phyloP scores from a whole-genome alignment of 192 early-diverging fungal species.

The Funneliformis geosporum region DNA sequence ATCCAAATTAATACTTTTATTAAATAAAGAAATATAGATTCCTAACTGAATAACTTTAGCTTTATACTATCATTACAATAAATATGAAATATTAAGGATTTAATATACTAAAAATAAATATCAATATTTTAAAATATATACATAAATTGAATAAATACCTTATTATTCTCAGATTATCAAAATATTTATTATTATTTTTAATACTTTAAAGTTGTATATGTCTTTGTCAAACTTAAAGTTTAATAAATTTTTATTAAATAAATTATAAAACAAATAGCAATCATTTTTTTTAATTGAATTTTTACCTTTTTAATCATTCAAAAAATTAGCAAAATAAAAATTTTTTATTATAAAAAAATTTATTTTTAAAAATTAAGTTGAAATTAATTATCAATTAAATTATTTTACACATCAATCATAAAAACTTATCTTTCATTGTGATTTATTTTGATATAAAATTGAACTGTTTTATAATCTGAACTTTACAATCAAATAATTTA shows the following conservation, averaged over 20 bases:
- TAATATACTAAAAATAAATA: not conserved
- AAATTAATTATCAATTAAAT: not conserved
- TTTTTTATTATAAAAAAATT: conserved; percentile 51
- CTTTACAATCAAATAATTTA: too few species aligned
- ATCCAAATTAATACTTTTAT: conserved; percentile 33
- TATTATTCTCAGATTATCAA: conserved; percentile 71
- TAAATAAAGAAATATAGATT: conserved; percentile 21
- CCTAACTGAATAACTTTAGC: not conserved
- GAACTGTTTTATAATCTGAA: too few species aligned
- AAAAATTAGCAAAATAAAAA: conserved; percentile 61
- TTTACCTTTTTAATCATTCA: conserved; percentile 49
- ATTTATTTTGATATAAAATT: conserved; percentile 60
- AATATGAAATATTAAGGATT: too few species aligned
- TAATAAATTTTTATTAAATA: not conserved
- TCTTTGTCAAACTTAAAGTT: conserved; percentile 3
- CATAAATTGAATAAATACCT: conserved; percentile 42
- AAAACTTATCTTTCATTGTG: conserved; percentile 52
- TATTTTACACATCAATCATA: conserved; percentile 3
- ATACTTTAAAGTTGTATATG: conserved; percentile 41
- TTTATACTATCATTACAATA: not conserved
- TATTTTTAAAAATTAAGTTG: conserved; percentile 31
- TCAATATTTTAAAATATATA: not conserved
- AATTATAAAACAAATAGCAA: not conserved
- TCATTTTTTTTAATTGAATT: too few species aligned
- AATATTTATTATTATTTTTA: conserved; percentile 71